These are phyloP conservation scores for Beauveria varroae DNA, from an alignment of 2,329 filamentous ascomycete species.

Conservation along the genomic window DNA sequence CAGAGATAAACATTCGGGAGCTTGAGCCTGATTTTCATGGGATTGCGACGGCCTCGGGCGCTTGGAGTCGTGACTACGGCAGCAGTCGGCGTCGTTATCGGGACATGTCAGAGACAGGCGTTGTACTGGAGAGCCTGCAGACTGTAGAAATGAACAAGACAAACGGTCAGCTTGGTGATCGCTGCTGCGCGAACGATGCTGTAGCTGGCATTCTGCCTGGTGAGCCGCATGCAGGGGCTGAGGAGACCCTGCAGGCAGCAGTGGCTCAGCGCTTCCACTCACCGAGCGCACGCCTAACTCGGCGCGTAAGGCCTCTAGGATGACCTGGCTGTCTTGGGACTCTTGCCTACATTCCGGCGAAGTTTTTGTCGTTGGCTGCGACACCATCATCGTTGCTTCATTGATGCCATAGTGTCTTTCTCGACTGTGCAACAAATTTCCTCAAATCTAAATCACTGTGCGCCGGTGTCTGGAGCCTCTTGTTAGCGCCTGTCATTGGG, in stretches of 20 bases:
- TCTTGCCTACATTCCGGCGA: slow-evolving; percentile 16
- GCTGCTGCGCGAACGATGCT: background rate
- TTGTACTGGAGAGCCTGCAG: background rate
- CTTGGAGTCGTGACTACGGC: background rate
- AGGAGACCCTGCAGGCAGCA: background rate
- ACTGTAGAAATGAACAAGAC: background rate
- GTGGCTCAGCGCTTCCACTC: slow-evolving; percentile 20
- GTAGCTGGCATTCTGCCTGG: slow-evolving; percentile 9
- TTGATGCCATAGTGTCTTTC: background rate
- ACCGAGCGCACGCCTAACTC: slow-evolving; percentile 33
- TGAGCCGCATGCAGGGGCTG: background rate
- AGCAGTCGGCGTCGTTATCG: background rate
- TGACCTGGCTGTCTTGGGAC: slow-evolving; percentile 37
- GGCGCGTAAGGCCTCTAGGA: slow-evolving; percentile 30
- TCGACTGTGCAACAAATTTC: background rate
- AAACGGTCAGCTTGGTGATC: background rate
- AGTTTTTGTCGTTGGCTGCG: background rate
- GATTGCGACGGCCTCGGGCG: background rate
- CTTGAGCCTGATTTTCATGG: background rate
- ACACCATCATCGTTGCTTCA: background rate
- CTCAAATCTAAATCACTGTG: background rate
- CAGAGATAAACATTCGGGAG: slow-evolving; percentile 1
- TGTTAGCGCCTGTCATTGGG: background rate
- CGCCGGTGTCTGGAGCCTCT: background rate
- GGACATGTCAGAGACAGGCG: background rate